Evolutionary conservation across 1,284 basidiomycete genomes (phyloP), one percentile per base, ranked within the genome.

Genomic region (Rhodotorula sp.): DNA sequence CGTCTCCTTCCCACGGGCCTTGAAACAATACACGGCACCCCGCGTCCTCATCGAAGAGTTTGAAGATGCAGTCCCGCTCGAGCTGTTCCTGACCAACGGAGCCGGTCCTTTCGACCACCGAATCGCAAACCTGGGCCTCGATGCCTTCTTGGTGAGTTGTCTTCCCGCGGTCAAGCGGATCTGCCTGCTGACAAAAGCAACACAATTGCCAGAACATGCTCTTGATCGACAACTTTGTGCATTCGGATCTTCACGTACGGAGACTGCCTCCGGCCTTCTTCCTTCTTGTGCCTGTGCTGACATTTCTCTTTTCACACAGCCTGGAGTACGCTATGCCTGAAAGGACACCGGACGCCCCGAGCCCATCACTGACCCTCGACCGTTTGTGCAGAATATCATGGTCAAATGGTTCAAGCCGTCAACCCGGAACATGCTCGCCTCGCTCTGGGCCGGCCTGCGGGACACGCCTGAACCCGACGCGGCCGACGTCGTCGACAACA

Each of bases 191-290:
- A 66, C 48, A 1, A 14, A 21, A 3, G 8, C 18, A 12, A 18
- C 4, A 2, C 14, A 48, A 26, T 0, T 21, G 71, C 38, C 38
- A 95, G 91, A 93, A 97, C 83, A 99, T 99, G 95, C 87, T 99
- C 31, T 84, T 99, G 2, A 85, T 99, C 60, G 95, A 99, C 83
- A 99, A 99, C 81, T 99, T 97, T 82, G 94, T 95, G 2, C 95
- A 99, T 80, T 89, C 95, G 5, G 95, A 97, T 81, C 85, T 97
- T 38, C 91, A 92, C 81, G 70, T 71, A 45, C 26, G 70, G 38
- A 43, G 38, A 43, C 38, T 43, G 8, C 38, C 10, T 43, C 38
- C 38, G 38, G 38, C 38, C 38, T 43, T 14, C 38, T 56, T 12
- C 43, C 26, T 26, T 10, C 19, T 38, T 34, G 6, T 18, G 47